Evolutionary conservation across 768 basidiomycete species (phyloP), one percentile per base, ranked within the genome.

Genomic region (Chlorophyllum brunneum): DNA sequence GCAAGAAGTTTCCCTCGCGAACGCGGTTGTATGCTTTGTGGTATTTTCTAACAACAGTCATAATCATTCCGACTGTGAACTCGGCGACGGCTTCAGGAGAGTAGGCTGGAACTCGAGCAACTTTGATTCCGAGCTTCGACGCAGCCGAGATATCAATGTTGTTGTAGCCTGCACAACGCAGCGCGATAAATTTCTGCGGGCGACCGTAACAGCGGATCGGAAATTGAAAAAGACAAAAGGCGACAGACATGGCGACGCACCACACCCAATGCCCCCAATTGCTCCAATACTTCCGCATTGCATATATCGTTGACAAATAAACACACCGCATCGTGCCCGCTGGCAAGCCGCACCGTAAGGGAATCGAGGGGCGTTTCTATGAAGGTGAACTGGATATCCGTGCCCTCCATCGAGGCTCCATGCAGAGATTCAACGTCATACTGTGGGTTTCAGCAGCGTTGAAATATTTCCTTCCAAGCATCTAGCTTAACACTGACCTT

Each of bases 21-120:
- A 75, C 72, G n/a, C 73, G 70, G 42, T 67, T 66, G 56, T 71
- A 73, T 8, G 73, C 70, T 55, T 75, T 75, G 63, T 75, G 73
- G 55, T 72, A 75, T 57, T 75, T 75, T 53, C 73, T 69, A 8
- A 73, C 61, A 36, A 75, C 70, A 26, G 72, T 75, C 61, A 75
- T 57, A 47, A 75, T 66, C 71, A 74, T 75, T n/a, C 73, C 73
- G 16, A 75, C 69, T 13, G 72, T 64, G 58, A 75, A 75, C 55
- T 75, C 73, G 13, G 73, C 73, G 22, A 75, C 69, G 8, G 73
- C 70, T 58, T 73, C 71, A 2, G 74, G 72, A 18, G 74, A 70
- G 55, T 75, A 75, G 6, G 74, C 67, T 4, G 74, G 74, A 1
- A 74, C 74, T 3, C 71, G 69, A 5, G 63, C 69, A 24, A 75